Evolutionary conservation across 2,329 filamentous ascomycete species (phyloP).

Genomic region (Shiraia sp.): DNA sequence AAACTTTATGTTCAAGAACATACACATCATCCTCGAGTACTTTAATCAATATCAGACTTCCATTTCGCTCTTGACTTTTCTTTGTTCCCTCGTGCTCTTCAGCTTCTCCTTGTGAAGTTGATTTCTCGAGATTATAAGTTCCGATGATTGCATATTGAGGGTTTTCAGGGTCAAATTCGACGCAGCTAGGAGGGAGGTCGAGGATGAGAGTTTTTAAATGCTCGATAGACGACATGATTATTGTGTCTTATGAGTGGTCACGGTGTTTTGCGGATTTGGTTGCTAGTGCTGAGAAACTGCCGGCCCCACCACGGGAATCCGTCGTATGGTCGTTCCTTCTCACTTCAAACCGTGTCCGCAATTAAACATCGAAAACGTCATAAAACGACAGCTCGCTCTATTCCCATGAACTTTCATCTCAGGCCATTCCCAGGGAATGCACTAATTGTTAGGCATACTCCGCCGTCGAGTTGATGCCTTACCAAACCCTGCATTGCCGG

Average conservation of each 20-base stretch:
- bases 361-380: too few relatives aligned
- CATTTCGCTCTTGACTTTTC: conserved; percentile 67
- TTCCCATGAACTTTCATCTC: too few relatives aligned
- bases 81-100: conserved; percentile 21
- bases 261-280: too few relatives aligned
- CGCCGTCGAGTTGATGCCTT: conserved; percentile 33
- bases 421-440: too few relatives aligned
- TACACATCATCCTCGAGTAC: conserved; percentile 61
- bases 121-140: conserved; percentile 75
- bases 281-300: too few relatives aligned
- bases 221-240: conserved; percentile 38
- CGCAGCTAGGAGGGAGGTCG: conserved; percentile 73
- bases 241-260: neutral
- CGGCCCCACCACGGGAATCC: too few relatives aligned
- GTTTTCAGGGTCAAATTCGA: conserved; percentile 70
- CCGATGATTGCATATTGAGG: conserved; percentile 75
- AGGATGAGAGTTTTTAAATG: conserved; percentile 59
- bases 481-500: conserved; percentile 24
- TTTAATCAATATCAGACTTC: conserved; percentile 71
- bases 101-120: conserved; percentile 33
- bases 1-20: conserved; percentile 34
- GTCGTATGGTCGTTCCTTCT: too few relatives aligned
- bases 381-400: too few relatives aligned
- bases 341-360: too few relatives aligned
- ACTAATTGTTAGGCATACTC: conserved; percentile 1